Base-by-base conservation (phyloP, 768 basidiomycete species). In the Panaeolus cyanescens region DNA sequence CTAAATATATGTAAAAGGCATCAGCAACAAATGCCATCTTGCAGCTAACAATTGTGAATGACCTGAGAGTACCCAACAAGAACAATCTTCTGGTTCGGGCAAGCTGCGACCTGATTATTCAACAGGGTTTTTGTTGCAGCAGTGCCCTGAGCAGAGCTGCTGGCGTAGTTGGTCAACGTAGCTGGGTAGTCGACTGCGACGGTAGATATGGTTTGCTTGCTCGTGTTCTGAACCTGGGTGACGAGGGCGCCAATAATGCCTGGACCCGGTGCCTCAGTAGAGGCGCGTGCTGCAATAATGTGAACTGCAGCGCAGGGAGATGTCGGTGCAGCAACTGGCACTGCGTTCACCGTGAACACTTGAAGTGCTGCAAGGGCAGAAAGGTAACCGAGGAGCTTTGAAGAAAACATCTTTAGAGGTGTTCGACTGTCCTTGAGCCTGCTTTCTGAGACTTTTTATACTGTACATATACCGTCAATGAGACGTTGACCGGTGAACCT, bases 31-130 rank as follows among this genome's bases (percentile, higher is more conserved):
- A 30, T 17, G 39, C 32, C 13, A 12, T 25, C 13, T 3, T 20
- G 9, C 28, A 22, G 45, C 7, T 32, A 17, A 13, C 30, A 54
- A 3, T 34, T 59, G 12, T 20, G 4, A 22, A 13, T 22, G 30
- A 69, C 70, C 61, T 71, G 70, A 28, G 70, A 71, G 37, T 71
- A 73, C 28, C 72, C 70, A 54, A 71, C 68, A 12, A 73, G 66
- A 22, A 73, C 72, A 39, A 73, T 71, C 64, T 73, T 73, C 54
- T 71, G 71, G 40, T 63, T 64, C 3, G 72, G 72, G 56, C 72
- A 73, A 30, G 67, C 59, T 20, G 60, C 59, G 15, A 65, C 67
- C 59, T 71, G 71, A 54, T 62, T 68, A 32, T 67, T 68, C 55
- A 73, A 61, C 20, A 70, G 42, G 19, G 67, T 57, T 54, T 65